phyloP scores from a whole-genome alignment of 140 eudicot species.

The Oenanthe javanica region DNA sequence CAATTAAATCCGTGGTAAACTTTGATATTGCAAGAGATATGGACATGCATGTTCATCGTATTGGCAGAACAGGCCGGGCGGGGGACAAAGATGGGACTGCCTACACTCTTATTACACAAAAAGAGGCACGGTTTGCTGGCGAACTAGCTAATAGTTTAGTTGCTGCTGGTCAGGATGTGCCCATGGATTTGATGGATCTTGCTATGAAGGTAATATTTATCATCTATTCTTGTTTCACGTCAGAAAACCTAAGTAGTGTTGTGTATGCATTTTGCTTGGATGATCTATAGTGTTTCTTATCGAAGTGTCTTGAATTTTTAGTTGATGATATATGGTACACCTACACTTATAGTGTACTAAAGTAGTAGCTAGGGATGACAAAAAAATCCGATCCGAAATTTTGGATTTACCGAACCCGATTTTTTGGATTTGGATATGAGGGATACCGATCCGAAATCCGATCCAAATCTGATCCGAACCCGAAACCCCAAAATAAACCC shows the following conservation, averaged over 20 bases:
- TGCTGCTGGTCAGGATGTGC: slow-evolving; percentile 96
- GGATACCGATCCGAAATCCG: no score
- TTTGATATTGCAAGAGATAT: slow-evolving; percentile 95
- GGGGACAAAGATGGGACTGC: slow-evolving; percentile 99
- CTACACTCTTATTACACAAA: slow-evolving; percentile 84
- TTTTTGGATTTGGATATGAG: no score
- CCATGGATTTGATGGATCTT: slow-evolving; percentile 88
- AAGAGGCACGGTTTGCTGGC: slow-evolving; percentile 98
- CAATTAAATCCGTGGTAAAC: slow-evolving; percentile 97
- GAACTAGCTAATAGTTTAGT: slow-evolving; percentile 85
- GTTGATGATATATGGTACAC: neutral
- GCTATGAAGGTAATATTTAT: slow-evolving; percentile 84
- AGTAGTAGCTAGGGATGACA: no score
- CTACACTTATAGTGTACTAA: neutral
- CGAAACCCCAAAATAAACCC: no score
- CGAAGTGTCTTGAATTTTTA: neutral
- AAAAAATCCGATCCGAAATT: no score
- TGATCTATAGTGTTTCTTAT: neutral
- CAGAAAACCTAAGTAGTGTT: neutral
- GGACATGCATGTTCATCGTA: slow-evolving; percentile 99
- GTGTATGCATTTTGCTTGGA: neutral
- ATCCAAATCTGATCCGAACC: no score
- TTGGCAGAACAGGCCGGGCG: slow-evolving; percentile 99
- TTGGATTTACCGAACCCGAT: no score
- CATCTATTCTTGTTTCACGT: neutral